Evolutionary conservation across 345 rosid genomes (phyloP).

Genomic region (Draba incana): DNA sequence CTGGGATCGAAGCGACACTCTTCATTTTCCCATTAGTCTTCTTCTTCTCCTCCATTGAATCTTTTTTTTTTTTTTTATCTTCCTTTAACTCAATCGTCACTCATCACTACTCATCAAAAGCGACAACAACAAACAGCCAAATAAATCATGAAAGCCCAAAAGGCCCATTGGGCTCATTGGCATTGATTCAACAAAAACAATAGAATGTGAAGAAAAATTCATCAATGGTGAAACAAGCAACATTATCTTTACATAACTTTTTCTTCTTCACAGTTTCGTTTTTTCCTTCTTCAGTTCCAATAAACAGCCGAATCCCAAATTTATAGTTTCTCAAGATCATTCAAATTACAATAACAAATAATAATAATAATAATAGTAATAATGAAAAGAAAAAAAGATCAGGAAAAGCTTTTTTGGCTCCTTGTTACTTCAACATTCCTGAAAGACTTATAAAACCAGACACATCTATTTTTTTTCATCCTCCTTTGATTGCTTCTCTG

Average conservation of each 20-base stretch:
- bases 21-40: no score
- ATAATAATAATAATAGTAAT: slow-evolving; percentile 4
- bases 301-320: slow-evolving; percentile 36
- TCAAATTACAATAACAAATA: slow-evolving; percentile 27
- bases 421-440: slow-evolving; percentile 29
- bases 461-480: slow-evolving; percentile 14
- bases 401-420: slow-evolving; percentile 29
- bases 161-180: slow-evolving; percentile 24
- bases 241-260: slow-evolving; percentile 29
- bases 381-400: background rate
- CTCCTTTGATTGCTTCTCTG: slow-evolving; percentile 24
- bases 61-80: background rate
- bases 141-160: background rate
- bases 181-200: no score
- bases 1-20: slow-evolving; percentile 25
- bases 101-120: background rate
- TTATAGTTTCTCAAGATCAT: slow-evolving; percentile 32
- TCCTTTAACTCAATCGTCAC: background rate
- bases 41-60: slow-evolving; percentile 22
- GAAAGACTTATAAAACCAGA: slow-evolving; percentile 32
- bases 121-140: background rate
- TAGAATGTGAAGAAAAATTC: background rate
- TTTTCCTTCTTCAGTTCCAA: slow-evolving; percentile 8
- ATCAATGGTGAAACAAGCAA: slow-evolving; percentile 32
- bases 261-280: slow-evolving; percentile 23